phyloP scores from a whole-genome alignment of 179 eudicot genomes.

The Beta macrorhiza region DNA sequence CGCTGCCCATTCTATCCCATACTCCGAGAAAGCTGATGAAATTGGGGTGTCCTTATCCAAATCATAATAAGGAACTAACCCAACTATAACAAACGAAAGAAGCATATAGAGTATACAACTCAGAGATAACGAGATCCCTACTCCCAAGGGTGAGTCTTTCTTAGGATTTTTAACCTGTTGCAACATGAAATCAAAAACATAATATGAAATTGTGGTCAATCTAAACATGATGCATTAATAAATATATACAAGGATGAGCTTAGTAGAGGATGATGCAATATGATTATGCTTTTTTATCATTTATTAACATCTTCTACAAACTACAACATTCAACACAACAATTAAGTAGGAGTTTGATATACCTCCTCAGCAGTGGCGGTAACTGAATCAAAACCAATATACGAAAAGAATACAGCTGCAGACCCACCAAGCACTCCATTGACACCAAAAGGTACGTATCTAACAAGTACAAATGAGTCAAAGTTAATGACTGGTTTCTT shows the following conservation, averaged over 20 bases:
- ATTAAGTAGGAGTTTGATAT: not conserved
- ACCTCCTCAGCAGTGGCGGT: constrained; percentile 84
- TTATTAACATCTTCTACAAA: not conserved
- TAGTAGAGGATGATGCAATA: not conserved
- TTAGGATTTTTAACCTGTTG: constrained; percentile 72
- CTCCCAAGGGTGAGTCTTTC: constrained; percentile 63
- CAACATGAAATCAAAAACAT: not conserved
- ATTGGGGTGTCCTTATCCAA: constrained; percentile 71
- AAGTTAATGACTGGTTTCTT: constrained; percentile 8
- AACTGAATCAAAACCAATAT: constrained; percentile 73
- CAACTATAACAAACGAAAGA: constrained; percentile 65
- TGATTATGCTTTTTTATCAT: not conserved
- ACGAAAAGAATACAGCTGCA: constrained; percentile 69
- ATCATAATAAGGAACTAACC: constrained; percentile 61
- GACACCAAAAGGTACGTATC: constrained; percentile 61
- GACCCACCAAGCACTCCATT: constrained; percentile 69
- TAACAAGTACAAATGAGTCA: constrained; percentile 17
- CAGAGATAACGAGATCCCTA: constrained; percentile 55
- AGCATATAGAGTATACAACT: constrained; percentile 74
- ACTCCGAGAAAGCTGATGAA: constrained; percentile 61
- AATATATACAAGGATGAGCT: not conserved
- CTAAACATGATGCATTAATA: not conserved
- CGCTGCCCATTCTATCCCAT: constrained; percentile 73
- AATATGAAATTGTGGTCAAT: not conserved
- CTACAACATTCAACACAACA: not conserved